These are phyloP conservation scores for Lentinula aciculospora DNA, from an alignment of 768 basidiomycete species.

Conservation along the genomic window DNA sequence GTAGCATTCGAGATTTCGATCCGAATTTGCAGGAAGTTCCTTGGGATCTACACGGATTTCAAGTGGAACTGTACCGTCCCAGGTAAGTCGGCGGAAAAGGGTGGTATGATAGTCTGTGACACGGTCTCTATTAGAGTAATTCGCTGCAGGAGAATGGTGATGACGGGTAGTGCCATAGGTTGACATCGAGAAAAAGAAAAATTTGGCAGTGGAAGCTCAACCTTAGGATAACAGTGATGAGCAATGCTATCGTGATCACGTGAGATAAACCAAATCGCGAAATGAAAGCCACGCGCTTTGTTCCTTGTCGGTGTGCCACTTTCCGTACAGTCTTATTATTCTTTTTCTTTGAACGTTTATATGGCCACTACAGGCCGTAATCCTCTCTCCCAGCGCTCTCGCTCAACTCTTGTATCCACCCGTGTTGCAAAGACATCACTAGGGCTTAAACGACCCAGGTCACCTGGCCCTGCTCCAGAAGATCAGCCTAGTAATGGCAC, in stretches of 20 bases:
- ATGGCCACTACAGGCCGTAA: slow-evolving; percentile 47
- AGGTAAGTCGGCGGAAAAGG: slow-evolving; percentile 81
- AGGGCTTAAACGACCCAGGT: slow-evolving; percentile 21
- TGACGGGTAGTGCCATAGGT: slow-evolving; percentile 49
- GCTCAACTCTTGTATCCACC: slow-evolving; percentile 28
- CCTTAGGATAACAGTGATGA: background rate
- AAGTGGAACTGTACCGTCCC: slow-evolving; percentile 88
- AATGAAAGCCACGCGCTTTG: background rate
- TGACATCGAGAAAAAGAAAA: slow-evolving; percentile 31
- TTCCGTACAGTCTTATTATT: background rate
- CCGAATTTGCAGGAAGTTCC: slow-evolving; percentile 85
- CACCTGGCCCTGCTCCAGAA: slow-evolving; percentile 30
- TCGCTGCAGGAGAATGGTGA: slow-evolving; percentile 26
- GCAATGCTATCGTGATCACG: background rate
- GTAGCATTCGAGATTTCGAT: slow-evolving; percentile 86
- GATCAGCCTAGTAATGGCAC: slow-evolving; percentile 32
- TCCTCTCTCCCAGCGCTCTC: slow-evolving; percentile 39
- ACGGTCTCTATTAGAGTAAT: slow-evolving; percentile 28
- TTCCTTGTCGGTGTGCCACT: background rate
- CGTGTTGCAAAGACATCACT: slow-evolving; percentile 14
- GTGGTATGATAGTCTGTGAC: slow-evolving; percentile 57
- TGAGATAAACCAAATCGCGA: background rate
- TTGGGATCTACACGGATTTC: slow-evolving; percentile 87
- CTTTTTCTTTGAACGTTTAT: slow-evolving; percentile 18
- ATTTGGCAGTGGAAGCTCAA: background rate